These are phyloP conservation scores for Candida arabinofermentans DNA, from an alignment of 805 yeast genomes.

Conservation along the genomic window DNA sequence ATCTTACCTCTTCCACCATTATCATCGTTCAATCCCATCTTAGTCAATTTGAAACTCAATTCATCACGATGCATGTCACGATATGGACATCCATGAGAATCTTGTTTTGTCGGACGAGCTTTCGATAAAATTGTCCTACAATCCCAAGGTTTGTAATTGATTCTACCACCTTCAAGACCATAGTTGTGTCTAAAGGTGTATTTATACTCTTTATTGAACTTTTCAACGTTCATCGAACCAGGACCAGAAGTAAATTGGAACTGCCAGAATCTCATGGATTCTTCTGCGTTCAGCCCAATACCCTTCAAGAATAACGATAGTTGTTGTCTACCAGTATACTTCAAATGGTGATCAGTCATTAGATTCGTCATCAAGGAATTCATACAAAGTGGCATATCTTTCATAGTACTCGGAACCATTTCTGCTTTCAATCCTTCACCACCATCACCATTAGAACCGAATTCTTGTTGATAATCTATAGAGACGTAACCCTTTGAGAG, in stretches of 20 bases:
- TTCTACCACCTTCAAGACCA: slow-evolving; percentile 88
- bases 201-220: slow-evolving; percentile 81
- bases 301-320: slow-evolving; percentile 82
- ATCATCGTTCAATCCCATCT: slow-evolving; percentile 63
- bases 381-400: slow-evolving; percentile 77
- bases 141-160: slow-evolving; percentile 80
- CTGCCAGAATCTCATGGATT: slow-evolving; percentile 84
- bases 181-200: slow-evolving; percentile 87
- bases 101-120: slow-evolving; percentile 63
- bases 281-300: slow-evolving; percentile 82
- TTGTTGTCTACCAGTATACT: slow-evolving; percentile 82
- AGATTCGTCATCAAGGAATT: slow-evolving; percentile 47
- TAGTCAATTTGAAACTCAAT: slow-evolving; percentile 49
- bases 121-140: slow-evolving; percentile 73
- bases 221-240: slow-evolving; percentile 57
- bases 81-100: slow-evolving; percentile 92
- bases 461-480: slow-evolving; percentile 36
- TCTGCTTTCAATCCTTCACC: slow-evolving; percentile 48
- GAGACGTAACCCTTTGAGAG: slow-evolving; percentile 69
- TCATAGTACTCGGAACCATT: slow-evolving; percentile 50
- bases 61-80: slow-evolving; percentile 68
- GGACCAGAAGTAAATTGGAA: slow-evolving; percentile 56
- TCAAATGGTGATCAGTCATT: slow-evolving; percentile 71
- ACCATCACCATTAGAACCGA: slow-evolving; percentile 9
- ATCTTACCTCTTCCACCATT: slow-evolving; percentile 46